These are phyloP conservation scores for Actinidia chinensis DNA, from an alignment of 179 eudicot genomes.

Conservation along the genomic window DNA sequence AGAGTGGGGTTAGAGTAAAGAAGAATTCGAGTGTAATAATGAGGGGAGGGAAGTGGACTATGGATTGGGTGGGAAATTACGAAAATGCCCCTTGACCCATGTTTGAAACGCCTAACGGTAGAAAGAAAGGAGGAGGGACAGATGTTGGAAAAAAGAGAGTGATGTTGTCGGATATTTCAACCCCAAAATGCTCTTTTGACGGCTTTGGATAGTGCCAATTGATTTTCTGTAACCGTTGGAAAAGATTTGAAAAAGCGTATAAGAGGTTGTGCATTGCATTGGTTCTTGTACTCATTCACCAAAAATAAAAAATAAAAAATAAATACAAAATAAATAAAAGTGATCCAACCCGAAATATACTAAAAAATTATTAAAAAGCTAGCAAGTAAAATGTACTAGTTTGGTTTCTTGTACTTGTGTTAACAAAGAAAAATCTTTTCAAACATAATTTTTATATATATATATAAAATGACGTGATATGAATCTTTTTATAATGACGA, in stretches of 20 bases:
- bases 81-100: slow-evolving; percentile 25
- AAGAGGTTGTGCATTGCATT: slow-evolving; percentile 14
- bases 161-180: slow-evolving; percentile 38
- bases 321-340: no score
- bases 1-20: slow-evolving; percentile 6
- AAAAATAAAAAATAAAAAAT: no score
- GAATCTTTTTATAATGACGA: no score
- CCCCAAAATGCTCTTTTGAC: slow-evolving; percentile 49
- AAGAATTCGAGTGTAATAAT: slow-evolving; percentile 15
- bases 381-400: no score
- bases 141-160: slow-evolving; percentile 37
- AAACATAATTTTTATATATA: no score
- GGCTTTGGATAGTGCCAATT: slow-evolving; percentile 27
- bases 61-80: slow-evolving; percentile 17
- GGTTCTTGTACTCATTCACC: slow-evolving; percentile 21
- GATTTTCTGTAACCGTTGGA: slow-evolving; percentile 36
- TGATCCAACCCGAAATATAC: no score
- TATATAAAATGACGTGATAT: no score
- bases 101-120: slow-evolving; percentile 34
- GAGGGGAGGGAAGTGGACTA: slow-evolving; percentile 14
- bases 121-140: slow-evolving; percentile 30
- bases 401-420: no score
- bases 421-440: no score
- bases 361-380: no score
- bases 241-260: not conserved